These are phyloP conservation scores for Calamus simplicifolius DNA, from an alignment of 176 grass and related monocot species.

Conservation along the genomic window DNA sequence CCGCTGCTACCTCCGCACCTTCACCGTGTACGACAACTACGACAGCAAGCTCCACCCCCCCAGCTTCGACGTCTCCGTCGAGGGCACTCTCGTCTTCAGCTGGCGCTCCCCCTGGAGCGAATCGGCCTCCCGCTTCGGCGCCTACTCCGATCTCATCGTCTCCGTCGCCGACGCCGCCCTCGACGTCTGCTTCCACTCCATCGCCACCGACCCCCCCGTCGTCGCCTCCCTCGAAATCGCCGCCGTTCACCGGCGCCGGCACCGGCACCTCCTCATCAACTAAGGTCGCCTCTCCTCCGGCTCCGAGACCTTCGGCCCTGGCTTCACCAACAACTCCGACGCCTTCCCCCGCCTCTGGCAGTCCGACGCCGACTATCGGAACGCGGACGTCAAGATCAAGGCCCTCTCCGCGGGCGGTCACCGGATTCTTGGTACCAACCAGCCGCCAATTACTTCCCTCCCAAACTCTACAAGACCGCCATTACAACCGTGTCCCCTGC, in stretches of 20 bases:
- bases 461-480: constrained; percentile 72
- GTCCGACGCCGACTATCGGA: constrained; percentile 58
- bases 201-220: constrained; percentile 79
- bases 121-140: constrained; percentile 68
- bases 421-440: constrained; percentile 74
- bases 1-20: constrained; percentile 88
- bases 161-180: constrained; percentile 36
- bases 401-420: constrained; percentile 60
- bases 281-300: constrained; percentile 84
- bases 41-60: constrained; percentile 77
- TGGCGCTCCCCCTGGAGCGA: constrained; percentile 91
- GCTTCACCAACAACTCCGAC: constrained; percentile 73
- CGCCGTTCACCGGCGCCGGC: constrained; percentile 65
- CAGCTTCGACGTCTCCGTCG: constrained; percentile 85
- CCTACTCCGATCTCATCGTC: constrained; percentile 91
- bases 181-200: constrained; percentile 95
- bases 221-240: constrained; percentile 79
- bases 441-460: constrained; percentile 94
- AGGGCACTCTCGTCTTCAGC: constrained; percentile 80
- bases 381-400: constrained; percentile 37
- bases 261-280: constrained; percentile 70
- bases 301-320: constrained; percentile 58
- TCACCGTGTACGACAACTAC: constrained; percentile 99
- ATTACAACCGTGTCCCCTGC: constrained; percentile 54
- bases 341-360: constrained; percentile 86